Conservation (phyloP, 331 rosid species). For the Malus hybrid region DNA sequence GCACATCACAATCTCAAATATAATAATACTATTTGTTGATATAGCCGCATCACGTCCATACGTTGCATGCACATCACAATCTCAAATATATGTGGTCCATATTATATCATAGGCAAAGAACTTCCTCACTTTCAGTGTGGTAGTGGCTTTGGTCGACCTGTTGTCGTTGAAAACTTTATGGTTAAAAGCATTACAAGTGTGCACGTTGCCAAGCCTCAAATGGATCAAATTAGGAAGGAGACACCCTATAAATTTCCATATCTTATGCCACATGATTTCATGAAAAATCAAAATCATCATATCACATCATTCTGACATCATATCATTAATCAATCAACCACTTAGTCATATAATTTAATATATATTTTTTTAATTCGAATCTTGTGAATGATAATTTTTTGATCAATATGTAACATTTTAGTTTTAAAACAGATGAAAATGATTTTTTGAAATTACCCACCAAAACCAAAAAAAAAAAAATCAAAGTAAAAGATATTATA, state of each 20-base stretch:
- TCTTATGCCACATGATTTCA: not conserved
- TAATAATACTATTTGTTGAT: no score
- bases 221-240: not conserved
- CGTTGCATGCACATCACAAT: no score
- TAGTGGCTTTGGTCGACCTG: not conserved
- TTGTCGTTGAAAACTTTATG: not conserved
- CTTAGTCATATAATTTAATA: no score
- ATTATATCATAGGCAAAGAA: not conserved
- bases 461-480: no score
- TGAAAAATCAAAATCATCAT: not conserved
- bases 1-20: not conserved
- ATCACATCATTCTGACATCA: not conserved
- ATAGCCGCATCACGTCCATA: no score
- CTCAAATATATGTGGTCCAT: not conserved
- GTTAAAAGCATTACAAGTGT: not conserved
- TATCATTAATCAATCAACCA: not conserved
- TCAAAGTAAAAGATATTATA: no score
- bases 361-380: no score
- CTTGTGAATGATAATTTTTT: no score
- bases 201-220: not conserved
- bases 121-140: not conserved
- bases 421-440: no score
- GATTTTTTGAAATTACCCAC: no score
- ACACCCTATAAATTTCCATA: not conserved
- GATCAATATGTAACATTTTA: no score